phyloP scores from a whole-genome alignment of 495 filamentous ascomycete species.

The Hypoxylon rickii region DNA sequence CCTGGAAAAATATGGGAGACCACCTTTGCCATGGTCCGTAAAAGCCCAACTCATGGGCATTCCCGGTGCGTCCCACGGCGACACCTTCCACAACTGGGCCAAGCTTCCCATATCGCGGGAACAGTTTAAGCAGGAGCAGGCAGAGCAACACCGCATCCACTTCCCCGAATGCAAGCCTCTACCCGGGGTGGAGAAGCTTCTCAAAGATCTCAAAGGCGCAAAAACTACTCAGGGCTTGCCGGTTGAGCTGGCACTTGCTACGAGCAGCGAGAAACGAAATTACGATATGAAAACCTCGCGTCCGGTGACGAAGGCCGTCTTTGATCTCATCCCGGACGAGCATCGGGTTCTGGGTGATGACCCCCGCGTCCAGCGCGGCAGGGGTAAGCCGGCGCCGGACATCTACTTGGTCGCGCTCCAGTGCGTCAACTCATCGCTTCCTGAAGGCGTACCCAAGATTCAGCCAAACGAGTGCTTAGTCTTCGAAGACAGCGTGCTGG shows the following conservation, averaged over 20 bases:
- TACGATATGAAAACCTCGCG: constrained; percentile 36
- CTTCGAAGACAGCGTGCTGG: constrained; percentile 86
- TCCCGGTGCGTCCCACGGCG: constrained; percentile 56
- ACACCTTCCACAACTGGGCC: constrained; percentile 66
- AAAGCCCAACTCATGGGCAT: constrained; percentile 86
- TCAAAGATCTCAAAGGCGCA: constrained; percentile 51
- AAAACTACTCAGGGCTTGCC: constrained; percentile 18
- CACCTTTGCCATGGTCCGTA: constrained; percentile 73
- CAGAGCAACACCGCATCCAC: constrained; percentile 59
- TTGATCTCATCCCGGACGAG: constrained; percentile 37
- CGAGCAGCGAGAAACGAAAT: constrained; percentile 33
- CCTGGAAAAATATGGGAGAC: constrained; percentile 66
- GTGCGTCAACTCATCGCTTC: constrained; percentile 68
- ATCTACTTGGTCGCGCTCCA: constrained; percentile 82
- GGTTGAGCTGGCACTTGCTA: constrained; percentile 37
- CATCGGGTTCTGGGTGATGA: constrained; percentile 78
- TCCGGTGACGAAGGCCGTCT: constrained; percentile 24
- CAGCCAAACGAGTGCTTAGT: constrained; percentile 80
- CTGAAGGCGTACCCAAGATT: constrained; percentile 33
- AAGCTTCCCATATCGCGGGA: constrained; percentile 72
- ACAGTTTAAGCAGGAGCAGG: constrained; percentile 59
- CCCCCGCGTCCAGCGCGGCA: constrained; percentile 65
- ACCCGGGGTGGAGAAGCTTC: constrained; percentile 69
- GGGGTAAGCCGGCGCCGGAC: constrained; percentile 86
- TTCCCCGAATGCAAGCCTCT: constrained; percentile 72